A percentile compares a stretch with the other conserved stretches of the same genome.
These are phyloP conservation scores for Pisolithus microcarpus DNA, from an alignment of 768 basidiomycete genomes.

Conservation along the genomic window DNA sequence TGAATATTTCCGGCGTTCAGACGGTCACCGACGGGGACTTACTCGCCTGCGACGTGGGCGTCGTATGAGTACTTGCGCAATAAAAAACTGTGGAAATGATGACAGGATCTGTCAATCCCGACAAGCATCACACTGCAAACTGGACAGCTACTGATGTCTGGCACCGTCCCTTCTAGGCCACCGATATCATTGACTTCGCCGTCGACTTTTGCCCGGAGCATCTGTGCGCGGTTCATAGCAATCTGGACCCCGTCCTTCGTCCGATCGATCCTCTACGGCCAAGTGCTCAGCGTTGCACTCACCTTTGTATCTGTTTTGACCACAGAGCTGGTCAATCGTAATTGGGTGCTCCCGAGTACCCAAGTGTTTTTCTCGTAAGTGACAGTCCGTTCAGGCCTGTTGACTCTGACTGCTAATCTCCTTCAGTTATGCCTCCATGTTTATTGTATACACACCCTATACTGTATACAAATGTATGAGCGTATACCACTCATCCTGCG, in stretches of 20 bases:
- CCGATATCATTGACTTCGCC: conserved; percentile 2
- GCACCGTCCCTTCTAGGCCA: background rate
- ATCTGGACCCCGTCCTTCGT: conserved; percentile 5
- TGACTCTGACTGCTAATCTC: background rate
- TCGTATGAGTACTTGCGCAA: background rate
- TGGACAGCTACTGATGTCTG: background rate
- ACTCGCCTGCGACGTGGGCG: background rate
- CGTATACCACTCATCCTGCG: background rate
- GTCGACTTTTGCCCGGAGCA: background rate
- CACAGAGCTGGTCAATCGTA: conserved; percentile 55
- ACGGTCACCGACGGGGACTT: too few relatives aligned
- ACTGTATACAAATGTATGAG: conserved; percentile 71
- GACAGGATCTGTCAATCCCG: background rate
- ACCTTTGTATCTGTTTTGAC: conserved; percentile 46
- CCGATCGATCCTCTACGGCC: conserved; percentile 2
- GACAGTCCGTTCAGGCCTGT: conserved; percentile 6
- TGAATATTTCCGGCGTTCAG: too few relatives aligned
- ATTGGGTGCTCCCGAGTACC: conserved; percentile 65
- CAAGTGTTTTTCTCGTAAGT: conserved; percentile 70
- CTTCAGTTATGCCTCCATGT: conserved; percentile 62
- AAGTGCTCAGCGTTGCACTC: conserved; percentile 3
- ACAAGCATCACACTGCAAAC: background rate
- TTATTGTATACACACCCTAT: conserved; percentile 68
- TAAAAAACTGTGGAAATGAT: background rate
- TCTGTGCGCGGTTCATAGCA: background rate